phyloP scores from a whole-genome alignment of 2,329 filamentous ascomycete species.

The Xylogone sp. region DNA sequence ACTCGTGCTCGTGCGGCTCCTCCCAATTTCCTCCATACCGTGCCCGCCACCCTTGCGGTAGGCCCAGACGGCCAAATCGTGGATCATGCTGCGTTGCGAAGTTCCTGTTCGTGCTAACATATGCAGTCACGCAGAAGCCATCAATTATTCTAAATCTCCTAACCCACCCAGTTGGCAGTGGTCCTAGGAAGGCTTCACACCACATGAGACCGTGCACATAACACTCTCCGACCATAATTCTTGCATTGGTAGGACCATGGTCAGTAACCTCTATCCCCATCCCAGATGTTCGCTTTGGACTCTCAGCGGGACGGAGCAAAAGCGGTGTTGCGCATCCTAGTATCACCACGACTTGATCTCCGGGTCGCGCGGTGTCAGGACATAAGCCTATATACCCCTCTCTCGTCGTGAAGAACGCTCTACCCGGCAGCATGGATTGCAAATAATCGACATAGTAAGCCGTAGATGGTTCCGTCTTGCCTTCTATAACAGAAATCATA shows the following conservation, averaged over 20 bases:
- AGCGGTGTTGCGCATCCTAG: slow-evolving; percentile 26
- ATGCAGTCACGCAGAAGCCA: background rate
- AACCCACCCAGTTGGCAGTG: background rate
- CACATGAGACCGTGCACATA: background rate
- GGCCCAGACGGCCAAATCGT: background rate
- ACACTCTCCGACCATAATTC: background rate
- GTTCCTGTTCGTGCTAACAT: background rate
- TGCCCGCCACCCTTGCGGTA: background rate
- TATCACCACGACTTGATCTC: background rate
- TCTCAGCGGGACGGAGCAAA: slow-evolving; percentile 7
- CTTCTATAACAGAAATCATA: background rate
- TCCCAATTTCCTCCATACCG: background rate
- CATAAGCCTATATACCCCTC: slow-evolving; percentile 3
- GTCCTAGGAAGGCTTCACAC: background rate
- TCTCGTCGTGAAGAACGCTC: slow-evolving; percentile 3
- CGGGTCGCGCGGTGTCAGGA: background rate
- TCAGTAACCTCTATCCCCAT: background rate
- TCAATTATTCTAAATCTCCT: background rate
- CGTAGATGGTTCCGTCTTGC: background rate
- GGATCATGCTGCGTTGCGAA: background rate
- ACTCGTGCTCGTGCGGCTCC: background rate
- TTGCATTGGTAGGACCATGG: background rate
- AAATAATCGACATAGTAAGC: background rate
- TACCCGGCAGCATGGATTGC: background rate
- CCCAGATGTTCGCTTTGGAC: background rate